Base-by-base conservation (phyloP, 2,329 filamentous ascomycete genomes). In the Ilyonectria sp. region DNA sequence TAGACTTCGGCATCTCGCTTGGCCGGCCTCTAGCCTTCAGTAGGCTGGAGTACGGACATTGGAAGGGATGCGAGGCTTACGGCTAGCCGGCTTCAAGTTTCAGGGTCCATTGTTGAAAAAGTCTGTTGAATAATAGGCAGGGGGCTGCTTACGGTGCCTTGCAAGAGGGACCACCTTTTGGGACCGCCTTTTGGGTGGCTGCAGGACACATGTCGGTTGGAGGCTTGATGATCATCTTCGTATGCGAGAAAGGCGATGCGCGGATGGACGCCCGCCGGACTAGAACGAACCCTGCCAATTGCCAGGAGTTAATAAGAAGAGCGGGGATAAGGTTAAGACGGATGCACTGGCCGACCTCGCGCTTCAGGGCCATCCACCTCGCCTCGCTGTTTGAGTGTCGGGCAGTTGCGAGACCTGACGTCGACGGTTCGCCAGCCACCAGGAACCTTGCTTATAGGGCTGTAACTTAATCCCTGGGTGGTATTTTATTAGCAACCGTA, bases 311-410 rank as follows among this genome's bases (percentile, higher is more conserved):
- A 21, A 2, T 21, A 21, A 21, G 21, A 23, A 26, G 35, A 33
- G 52, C 46, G 40, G 53, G 54, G 53, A 60, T 62, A 66, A 57
- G 47, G 63, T 66, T 66, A 26, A 61, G 50, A 26, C 58, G 53
- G 63, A 55, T 60, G 44, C 56, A 54, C 31, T 60, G 21, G 47
- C 52, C 50, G 50, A 65, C 17, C 35, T 57, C 46, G 58, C 56
- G 23, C 50, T 63, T 53, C 33, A 47, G 52, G 53, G 44, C 43
- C 52, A 40, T 49, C 44, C 53, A 23, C 54, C 33, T 52, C 57
- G 46, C 57, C 31, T 60, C 57, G 33, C 47, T 60, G 40, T 43
- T n/a, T 43, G 40, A 43, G 40, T 43, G 40, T 52, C 26, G 33
- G 46, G 46, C 21, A 19, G 10, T 26, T 46, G 46, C 43, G 23